phyloP scores from a whole-genome alignment of 208 protist genomes.

The Leishmania braziliensis region DNA sequence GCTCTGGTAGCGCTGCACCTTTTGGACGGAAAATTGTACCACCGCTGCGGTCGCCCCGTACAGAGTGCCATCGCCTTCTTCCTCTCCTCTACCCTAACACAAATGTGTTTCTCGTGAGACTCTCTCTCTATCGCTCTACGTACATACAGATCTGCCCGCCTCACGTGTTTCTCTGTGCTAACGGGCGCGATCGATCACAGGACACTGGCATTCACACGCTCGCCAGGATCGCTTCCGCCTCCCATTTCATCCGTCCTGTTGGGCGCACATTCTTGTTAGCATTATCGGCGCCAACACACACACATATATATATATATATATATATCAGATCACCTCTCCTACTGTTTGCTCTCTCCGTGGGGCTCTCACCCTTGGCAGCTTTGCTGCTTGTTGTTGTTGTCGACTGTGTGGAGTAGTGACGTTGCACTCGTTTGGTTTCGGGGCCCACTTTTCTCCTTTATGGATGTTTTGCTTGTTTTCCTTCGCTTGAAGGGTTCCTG shows the following conservation, averaged over 20 bases:
- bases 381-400: conserved; percentile 15
- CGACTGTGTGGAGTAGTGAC: no score
- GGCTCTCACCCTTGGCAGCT: no score
- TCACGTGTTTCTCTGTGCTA: no score
- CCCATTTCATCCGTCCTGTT: background rate
- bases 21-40: background rate
- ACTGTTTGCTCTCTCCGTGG: background rate
- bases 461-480: background rate
- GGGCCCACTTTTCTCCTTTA: background rate
- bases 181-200: no score
- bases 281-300: background rate
- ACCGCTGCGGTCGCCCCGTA: background rate
- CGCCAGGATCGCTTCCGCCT: no score
- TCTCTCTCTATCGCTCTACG: no score
- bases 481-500: background rate
- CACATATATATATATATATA: background rate
- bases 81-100: background rate
- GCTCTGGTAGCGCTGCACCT: background rate
- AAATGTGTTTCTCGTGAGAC: no score
- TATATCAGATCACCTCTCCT: no score
- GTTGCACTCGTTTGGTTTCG: no score
- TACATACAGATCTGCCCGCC: no score
- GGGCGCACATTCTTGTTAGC: background rate
- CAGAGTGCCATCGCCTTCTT: background rate
- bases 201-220: no score